Percentiles rank a stretch among this genome's conserved stretches.
These are phyloP conservation scores for Rutstroemia sydowiana DNA, from an alignment of 2,329 filamentous ascomycete genomes.

Conservation along the genomic window DNA sequence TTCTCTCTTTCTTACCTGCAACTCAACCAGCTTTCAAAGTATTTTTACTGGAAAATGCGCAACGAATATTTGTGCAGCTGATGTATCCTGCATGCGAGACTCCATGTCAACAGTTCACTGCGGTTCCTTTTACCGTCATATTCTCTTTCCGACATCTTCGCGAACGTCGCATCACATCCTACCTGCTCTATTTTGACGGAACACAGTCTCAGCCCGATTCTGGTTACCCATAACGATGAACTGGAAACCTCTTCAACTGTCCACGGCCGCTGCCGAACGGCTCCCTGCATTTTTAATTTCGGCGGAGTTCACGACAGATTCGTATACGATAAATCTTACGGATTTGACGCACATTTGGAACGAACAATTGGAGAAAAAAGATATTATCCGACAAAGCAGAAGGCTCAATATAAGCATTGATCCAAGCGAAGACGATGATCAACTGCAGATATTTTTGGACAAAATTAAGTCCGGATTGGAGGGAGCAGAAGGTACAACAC, in stretches of 20 bases:
- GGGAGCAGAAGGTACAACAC: constrained; percentile 38
- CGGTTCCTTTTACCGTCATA: neutral
- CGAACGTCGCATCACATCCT: neutral
- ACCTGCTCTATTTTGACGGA: neutral
- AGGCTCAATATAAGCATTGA: constrained; percentile 64
- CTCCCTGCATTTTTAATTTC: constrained; percentile 59
- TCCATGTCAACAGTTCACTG: neutral
- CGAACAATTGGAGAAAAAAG: constrained; percentile 54
- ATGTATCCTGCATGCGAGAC: neutral
- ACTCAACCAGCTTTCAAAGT: neutral
- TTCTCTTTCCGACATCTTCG: neutral
- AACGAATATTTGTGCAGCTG: neutral
- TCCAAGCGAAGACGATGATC: constrained; percentile 54
- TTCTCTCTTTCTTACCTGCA: neutral
- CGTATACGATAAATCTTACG: constrained; percentile 61
- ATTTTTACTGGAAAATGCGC: neutral
- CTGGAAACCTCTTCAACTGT: constrained; percentile 22
- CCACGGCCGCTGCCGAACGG: constrained; percentile 21
- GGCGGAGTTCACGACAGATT: constrained; percentile 42
- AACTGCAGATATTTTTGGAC: constrained; percentile 59
- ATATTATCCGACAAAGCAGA: constrained; percentile 55
- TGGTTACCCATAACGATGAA: constrained; percentile 12
- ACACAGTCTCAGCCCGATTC: neutral
- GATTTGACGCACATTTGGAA: constrained; percentile 69
- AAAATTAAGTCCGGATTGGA: constrained; percentile 48